phyloP scores from a whole-genome alignment of 2,329 filamentous ascomycete species.

The Sphaerulina vaccinii region DNA sequence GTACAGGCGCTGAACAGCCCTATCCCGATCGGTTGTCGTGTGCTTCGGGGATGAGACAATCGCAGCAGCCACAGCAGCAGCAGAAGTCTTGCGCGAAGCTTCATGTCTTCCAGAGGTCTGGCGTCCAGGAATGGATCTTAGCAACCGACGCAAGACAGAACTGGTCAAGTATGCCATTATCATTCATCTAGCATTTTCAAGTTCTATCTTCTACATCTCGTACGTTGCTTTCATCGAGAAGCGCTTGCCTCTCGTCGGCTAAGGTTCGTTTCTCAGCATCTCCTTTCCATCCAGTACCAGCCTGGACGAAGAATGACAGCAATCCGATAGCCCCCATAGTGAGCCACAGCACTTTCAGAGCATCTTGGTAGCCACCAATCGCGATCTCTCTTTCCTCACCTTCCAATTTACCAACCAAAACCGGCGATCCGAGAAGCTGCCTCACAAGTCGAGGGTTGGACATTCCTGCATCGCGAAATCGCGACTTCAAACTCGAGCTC shows the following conservation, averaged over 20 bases:
- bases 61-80: no score
- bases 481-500: conserved; percentile 53
- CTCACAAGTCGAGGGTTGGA: conserved; percentile 50
- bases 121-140: no score
- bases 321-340: conserved; percentile 52
- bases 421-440: conserved; percentile 59
- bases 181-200: background rate
- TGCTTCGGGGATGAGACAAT: no score
- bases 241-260: background rate
- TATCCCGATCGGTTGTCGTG: no score
- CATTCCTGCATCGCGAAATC: conserved; percentile 53
- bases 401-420: conserved; percentile 50
- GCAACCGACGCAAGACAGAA: no score
- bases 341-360: conserved; percentile 54
- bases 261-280: background rate
- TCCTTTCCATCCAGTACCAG: conserved; percentile 55
- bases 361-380: conserved; percentile 54
- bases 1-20: no score
- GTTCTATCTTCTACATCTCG: background rate
- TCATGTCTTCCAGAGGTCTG: no score
- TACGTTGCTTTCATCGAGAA: background rate
- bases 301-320: conserved; percentile 54
- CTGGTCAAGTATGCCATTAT: no score
- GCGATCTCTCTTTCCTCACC: conserved; percentile 55
- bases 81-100: no score